Evolutionary conservation across 345 rosid species (phyloP).

Genomic region (Rhodamnia rubescens): DNA sequence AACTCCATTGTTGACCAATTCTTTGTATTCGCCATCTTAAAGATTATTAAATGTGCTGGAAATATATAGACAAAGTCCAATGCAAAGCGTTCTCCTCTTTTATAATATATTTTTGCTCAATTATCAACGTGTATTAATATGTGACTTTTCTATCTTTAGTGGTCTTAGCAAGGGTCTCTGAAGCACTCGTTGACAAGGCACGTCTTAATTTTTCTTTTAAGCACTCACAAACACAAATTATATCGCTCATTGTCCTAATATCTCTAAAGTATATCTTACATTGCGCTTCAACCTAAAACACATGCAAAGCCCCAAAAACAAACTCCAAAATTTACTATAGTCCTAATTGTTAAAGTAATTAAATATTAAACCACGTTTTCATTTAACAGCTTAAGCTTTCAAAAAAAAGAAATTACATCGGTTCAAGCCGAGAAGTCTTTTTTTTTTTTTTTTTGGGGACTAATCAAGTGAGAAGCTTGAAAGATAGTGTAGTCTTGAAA

Average conservation of each 20-base stretch:
- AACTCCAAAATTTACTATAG: background rate
- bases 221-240: background rate
- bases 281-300: background rate
- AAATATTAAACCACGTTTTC: too few relatives aligned
- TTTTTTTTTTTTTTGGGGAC: too few relatives aligned
- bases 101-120: background rate
- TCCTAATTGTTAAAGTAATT: too few relatives aligned
- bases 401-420: background rate
- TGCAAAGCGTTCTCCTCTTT: background rate
- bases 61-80: background rate
- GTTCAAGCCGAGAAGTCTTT: background rate
- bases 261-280: accelerated
- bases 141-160: background rate
- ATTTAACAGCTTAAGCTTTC: too few relatives aligned
- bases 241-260: background rate
- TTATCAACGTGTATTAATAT: background rate
- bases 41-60: background rate
- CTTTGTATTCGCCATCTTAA: background rate
- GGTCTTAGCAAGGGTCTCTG: background rate
- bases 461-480: too few relatives aligned
- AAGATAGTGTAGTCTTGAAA: background rate
- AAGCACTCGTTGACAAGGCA: background rate
- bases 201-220: background rate
- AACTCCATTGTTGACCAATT: background rate
- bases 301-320: background rate